These are phyloP conservation scores for Ambrosiella cleistominuta DNA, from an alignment of 2,329 filamentous ascomycete genomes.

Conservation along the genomic window DNA sequence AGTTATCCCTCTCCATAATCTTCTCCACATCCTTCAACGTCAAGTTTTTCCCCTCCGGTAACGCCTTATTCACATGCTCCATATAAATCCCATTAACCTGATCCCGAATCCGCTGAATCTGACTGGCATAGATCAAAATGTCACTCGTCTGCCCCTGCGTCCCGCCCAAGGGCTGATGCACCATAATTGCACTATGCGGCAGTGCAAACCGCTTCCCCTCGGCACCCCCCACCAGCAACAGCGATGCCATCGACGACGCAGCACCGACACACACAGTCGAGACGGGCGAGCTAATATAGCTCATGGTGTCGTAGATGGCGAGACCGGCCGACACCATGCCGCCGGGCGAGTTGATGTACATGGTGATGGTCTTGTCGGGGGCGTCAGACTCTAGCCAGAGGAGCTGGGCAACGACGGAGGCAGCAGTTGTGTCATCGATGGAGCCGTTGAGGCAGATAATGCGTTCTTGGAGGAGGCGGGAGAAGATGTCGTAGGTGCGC, in stretches of 20 bases:
- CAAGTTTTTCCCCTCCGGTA: slow-evolving; percentile 57
- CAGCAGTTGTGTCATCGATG: slow-evolving; percentile 77
- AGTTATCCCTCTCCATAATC: slow-evolving; percentile 94
- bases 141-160: slow-evolving; percentile 52
- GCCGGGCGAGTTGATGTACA: slow-evolving; percentile 95
- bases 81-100: slow-evolving; percentile 85
- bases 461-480: slow-evolving; percentile 65
- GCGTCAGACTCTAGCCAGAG: slow-evolving; percentile 96
- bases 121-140: slow-evolving; percentile 92
- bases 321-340: slow-evolving; percentile 67
- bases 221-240: slow-evolving; percentile 73
- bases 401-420: slow-evolving; percentile 87
- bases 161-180: slow-evolving; percentile 80
- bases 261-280: slow-evolving; percentile 91
- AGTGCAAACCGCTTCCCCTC: slow-evolving; percentile 73
- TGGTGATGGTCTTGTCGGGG: slow-evolving; percentile 82
- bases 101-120: slow-evolving; percentile 73
- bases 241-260: slow-evolving; percentile 84
- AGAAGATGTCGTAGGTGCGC: slow-evolving; percentile 67
- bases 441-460: slow-evolving; percentile 87
- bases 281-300: slow-evolving; percentile 83
- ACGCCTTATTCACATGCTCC: slow-evolving; percentile 61
- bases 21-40: slow-evolving; percentile 65
- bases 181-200: slow-evolving; percentile 90
- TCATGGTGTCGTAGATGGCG: slow-evolving; percentile 98